Base-by-base conservation (phyloP, 441 rosid species). In the Corymbia citriodora region DNA sequence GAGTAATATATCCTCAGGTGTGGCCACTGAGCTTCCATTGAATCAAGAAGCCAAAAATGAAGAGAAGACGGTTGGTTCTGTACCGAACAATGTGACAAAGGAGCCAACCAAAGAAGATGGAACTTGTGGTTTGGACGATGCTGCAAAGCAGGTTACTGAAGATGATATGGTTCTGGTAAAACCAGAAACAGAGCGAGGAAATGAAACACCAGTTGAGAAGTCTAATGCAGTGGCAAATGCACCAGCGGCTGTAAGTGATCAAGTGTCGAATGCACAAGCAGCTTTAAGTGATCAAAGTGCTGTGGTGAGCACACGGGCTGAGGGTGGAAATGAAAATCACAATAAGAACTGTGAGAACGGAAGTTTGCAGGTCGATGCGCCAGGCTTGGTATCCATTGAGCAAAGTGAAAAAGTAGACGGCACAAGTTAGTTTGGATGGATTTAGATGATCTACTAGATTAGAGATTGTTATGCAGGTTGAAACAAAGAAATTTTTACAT, bases 31-130 rank as follows among this genome's bases (percentile, higher is more conserved):
- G 88, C 89, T 89, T 72, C 90, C 90, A 53, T 72, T 87, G 70
- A 93, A 93, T 91, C 94, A 92, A 91, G 95, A 92, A 53, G 89
- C 87, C 87, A 93, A 89, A 81, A 85, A 87, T 92, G 92, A 57
- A 6, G 92, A 90, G 92, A 92, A 87, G 87, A 81, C 74, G 29
- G 63, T 90, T 81, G 87, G 89, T 92, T 57, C 88, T 86, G 92
- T 91, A 93, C 68, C 90, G 5, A 91, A 91, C 87, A 88, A 88
- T 92, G 91, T 81, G 87, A 92, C 90, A 19, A 94, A 91, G 89
- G 94, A 83, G 88, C 93, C 89, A 88, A 90, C 91, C 89, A 92
- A 88, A 91, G 94, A 93, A 88, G 91, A 87, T 92, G 90, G 89
- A 89, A 88, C 92, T 68, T 87, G 81, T 87, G 91, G 81, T 40